These are phyloP conservation scores for Colletotrichum eleusines DNA, from an alignment of 2,329 filamentous ascomycete genomes.

Conservation along the genomic window DNA sequence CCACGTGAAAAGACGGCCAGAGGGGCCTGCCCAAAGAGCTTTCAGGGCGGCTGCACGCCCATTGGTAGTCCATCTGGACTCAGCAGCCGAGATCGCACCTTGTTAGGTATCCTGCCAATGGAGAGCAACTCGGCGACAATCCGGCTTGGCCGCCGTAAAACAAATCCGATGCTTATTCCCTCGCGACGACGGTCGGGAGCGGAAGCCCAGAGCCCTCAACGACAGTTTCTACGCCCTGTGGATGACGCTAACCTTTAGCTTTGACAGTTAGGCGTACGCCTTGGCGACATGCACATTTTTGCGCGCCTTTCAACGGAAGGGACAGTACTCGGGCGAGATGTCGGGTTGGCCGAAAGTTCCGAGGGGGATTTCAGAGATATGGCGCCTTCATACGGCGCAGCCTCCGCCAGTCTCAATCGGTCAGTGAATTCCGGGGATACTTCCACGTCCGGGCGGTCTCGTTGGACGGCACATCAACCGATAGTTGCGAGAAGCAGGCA, in stretches of 20 bases:
- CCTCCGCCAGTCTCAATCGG: neutral
- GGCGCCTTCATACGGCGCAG: neutral
- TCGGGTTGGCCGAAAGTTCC: conserved; percentile 12
- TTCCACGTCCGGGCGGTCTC: neutral
- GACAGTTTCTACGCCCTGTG: neutral
- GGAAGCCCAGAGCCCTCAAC: neutral
- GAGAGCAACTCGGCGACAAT: neutral
- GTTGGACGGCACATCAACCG: neutral
- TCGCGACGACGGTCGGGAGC: conserved; percentile 23
- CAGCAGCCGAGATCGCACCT: conserved; percentile 20
- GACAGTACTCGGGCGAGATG: conserved; percentile 9
- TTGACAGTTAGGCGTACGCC: conserved; percentile 3
- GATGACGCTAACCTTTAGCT: neutral
- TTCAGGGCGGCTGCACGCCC: conserved; percentile 1
- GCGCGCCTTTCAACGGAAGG: neutral
- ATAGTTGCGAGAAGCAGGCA: neutral
- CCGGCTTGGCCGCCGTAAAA: neutral
- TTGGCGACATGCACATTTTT: neutral
- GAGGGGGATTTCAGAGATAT: no score
- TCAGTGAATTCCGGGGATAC: neutral
- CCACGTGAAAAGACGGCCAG: neutral
- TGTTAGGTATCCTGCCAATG: neutral
- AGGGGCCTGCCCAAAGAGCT: conserved; percentile 1
- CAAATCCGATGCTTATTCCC: conserved; percentile 25
- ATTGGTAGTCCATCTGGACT: conserved; percentile 15